Evolutionary conservation across 208 protist species (phyloP).

Genomic region (Crithidia brevicula): DNA sequence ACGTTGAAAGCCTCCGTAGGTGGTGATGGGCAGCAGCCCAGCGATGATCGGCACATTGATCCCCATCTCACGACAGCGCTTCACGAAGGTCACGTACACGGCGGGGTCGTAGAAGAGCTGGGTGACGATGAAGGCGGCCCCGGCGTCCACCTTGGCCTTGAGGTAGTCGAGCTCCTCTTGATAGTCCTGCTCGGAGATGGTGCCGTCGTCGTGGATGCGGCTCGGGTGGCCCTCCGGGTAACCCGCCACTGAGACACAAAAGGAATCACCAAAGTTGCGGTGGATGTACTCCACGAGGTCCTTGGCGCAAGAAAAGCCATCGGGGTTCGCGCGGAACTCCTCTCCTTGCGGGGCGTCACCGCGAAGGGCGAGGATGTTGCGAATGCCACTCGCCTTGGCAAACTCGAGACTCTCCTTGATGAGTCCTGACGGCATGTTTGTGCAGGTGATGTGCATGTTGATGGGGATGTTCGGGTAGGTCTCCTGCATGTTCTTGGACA

Average conservation of each 20-base stretch:
- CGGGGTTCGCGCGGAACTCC: slow-evolving; percentile 57
- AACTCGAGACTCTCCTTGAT: slow-evolving; percentile 80
- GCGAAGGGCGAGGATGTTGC: slow-evolving; percentile 97
- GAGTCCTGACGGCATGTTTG: slow-evolving; percentile 86
- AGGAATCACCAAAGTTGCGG: slow-evolving; percentile 94
- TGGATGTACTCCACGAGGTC: slow-evolving; percentile 96
- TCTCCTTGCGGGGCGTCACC: slow-evolving; percentile 82
- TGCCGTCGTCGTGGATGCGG: slow-evolving; percentile 43
- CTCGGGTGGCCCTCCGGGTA: slow-evolving; percentile 93
- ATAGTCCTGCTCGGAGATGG: slow-evolving; percentile 66
- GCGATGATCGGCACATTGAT: slow-evolving; percentile 96
- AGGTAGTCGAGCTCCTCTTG: slow-evolving; percentile 91
- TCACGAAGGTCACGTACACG: slow-evolving; percentile 92
- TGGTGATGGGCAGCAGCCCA: slow-evolving; percentile 94
- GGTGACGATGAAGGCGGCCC: slow-evolving; percentile 96
- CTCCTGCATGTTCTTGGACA: slow-evolving; percentile 91
- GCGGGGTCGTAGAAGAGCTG: slow-evolving; percentile 97
- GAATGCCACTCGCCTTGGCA: slow-evolving; percentile 88
- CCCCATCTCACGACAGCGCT: slow-evolving; percentile 81
- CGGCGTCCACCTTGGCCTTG: slow-evolving; percentile 97
- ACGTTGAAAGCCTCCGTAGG: slow-evolving; percentile 59
- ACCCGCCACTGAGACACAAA: slow-evolving; percentile 95
- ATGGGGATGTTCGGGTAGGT: slow-evolving; percentile 58
- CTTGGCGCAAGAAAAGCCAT: slow-evolving; percentile 90
- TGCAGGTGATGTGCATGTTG: slow-evolving; percentile 96